Conservation (phyloP, 768 basidiomycete genomes). For the Pulveroboletus ravenelii region DNA sequence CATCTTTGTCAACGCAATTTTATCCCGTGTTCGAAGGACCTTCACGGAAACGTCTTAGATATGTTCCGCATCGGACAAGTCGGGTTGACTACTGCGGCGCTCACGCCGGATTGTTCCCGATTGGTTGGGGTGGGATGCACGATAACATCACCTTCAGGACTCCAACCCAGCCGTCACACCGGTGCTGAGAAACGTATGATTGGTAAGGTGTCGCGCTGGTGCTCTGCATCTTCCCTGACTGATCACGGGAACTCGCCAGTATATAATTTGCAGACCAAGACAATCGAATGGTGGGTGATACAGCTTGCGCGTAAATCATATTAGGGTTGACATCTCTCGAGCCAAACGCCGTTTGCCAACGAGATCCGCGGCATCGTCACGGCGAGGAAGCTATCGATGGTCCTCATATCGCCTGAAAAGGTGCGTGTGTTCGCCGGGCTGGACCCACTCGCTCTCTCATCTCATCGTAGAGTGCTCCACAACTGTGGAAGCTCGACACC, state of each 20-base stretch:
- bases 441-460: conserved; percentile 2
- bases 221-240: neutral
- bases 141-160: conserved; percentile 36
- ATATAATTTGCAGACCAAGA: conserved; percentile 45
- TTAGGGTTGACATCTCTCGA: conserved; percentile 21
- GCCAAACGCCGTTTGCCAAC: conserved; percentile 53
- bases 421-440: conserved; percentile 14
- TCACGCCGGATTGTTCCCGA: conserved; percentile 43
- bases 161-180: conserved; percentile 45
- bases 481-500: conserved; percentile 68
- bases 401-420: conserved; percentile 37
- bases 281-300: conserved; percentile 40
- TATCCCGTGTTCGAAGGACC: conserved; percentile 31
- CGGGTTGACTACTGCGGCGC: conserved; percentile 45
- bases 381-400: conserved; percentile 40
- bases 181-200: conserved; percentile 51
- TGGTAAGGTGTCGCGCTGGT: conserved; percentile 30
- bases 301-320: neutral
- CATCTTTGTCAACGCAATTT: no score
- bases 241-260: conserved; percentile 28
- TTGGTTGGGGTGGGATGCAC: conserved; percentile 49
- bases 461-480: conserved; percentile 55
- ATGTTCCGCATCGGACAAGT: conserved; percentile 42
- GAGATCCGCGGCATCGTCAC: conserved; percentile 51
- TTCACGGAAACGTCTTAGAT: conserved; percentile 41